phyloP scores from a whole-genome alignment of 2,329 filamentous ascomycete genomes.

The Bipolaris oryzae region DNA sequence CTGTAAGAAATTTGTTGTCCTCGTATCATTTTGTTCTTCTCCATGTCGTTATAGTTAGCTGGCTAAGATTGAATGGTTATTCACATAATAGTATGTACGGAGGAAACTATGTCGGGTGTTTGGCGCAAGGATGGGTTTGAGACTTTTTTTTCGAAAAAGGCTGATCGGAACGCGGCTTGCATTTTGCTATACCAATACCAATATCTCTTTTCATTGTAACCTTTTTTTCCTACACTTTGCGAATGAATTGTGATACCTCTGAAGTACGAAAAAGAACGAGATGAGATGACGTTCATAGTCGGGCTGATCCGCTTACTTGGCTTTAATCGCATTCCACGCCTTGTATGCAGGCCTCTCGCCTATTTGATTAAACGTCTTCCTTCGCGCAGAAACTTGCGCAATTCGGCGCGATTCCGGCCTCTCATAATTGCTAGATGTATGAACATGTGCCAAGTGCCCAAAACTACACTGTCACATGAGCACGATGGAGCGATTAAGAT shows the following conservation, averaged over 20 bases:
- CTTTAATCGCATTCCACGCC: background rate
- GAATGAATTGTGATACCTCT: background rate
- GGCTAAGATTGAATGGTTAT: conserved; percentile 1
- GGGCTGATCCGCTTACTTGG: background rate
- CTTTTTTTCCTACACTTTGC: background rate
- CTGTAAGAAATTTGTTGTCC: background rate
- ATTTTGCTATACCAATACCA: background rate
- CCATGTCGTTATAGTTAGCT: conserved; percentile 2
- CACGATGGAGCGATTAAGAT: background rate
- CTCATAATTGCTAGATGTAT: background rate
- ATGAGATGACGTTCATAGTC: background rate
- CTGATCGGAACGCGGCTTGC: conserved; percentile 11
- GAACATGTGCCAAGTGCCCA: background rate
- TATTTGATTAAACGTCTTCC: background rate
- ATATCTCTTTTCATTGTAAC: background rate
- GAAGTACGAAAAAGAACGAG: background rate
- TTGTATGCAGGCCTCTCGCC: conserved; percentile 1
- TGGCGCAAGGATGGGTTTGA: background rate
- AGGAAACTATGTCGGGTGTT: conserved; percentile 8
- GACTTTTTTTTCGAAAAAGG: background rate
- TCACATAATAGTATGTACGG: background rate
- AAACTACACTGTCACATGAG: background rate
- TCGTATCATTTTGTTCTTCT: background rate
- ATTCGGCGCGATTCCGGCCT: conserved; percentile 6
- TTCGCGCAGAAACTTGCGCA: conserved; percentile 17